Base-by-base conservation (phyloP, 2,329 filamentous ascomycete genomes). In the Tolypocladium ovalisporum region DNA sequence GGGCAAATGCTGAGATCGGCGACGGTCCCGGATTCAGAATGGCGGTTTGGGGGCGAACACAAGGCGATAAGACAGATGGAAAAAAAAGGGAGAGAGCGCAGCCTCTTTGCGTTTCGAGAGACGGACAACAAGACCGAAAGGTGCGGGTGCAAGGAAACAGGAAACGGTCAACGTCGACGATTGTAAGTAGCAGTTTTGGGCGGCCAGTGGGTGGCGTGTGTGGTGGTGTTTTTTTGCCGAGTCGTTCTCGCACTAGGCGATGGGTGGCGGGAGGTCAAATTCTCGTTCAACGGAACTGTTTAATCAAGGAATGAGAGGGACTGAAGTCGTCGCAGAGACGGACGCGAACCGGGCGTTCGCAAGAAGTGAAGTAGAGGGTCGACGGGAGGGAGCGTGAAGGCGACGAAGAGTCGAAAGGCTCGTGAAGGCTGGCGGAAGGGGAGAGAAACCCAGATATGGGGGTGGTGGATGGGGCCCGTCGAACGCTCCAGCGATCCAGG, bases 131-230 rank as follows among this genome's bases (percentile, higher is more conserved):
- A 49, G 32, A 27, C 32, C 17, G 29, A n/a, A 55, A 42, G 12
- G 10, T 3, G 15, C 15, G 27, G 44, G 44, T n/a, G 19, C n/a
- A 34, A 51, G 29, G 29, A 34, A 13, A 34, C 58, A 65, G 62
- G 57, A 59, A 69, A 67, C 63, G 66, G 56, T 67, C 66, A 67
- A 69, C 63, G 65, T 69, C 64, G 62, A 62, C 59, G 61, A 55
- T 13, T 40, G 44, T 37, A 47, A 15, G 53, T 40, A 29, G 39
- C 54, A 39, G 44, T 32, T n/a, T 19, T 19, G 4, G 15, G 44
- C 44, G 44, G 24, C 22, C 42, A 1, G 42, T 6, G 27, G 13
- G 42, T 13, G 24, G 27, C 17, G 19, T 10, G 47, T 51, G 19
- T n/a, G 19, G 29, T 3, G 17, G 3, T 51, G 34, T 34, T n/a